These are phyloP conservation scores for Salix brachista DNA, from an alignment of 345 rosid species.

Conservation along the genomic window DNA sequence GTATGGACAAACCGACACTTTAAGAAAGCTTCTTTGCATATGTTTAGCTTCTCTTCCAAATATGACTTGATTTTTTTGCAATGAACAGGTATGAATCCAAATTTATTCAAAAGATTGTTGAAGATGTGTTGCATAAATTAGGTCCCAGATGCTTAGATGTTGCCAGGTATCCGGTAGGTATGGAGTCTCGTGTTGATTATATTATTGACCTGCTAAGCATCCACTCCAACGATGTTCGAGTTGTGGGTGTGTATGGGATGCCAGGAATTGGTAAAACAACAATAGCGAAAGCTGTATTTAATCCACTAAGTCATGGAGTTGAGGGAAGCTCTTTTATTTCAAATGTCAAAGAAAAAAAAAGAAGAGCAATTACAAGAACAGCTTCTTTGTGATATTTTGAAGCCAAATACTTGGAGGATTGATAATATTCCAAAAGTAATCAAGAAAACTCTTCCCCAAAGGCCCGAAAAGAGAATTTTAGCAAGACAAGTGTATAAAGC, in stretches of 20 bases:
- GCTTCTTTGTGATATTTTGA: not conserved
- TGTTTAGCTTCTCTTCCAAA: too few relatives aligned
- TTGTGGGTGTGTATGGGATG: slow-evolving; percentile 3
- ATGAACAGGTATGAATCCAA: not conserved
- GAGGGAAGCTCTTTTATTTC: not conserved
- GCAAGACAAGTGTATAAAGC: not conserved
- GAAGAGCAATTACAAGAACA: not conserved
- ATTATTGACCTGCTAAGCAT: not conserved
- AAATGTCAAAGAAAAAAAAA: not conserved
- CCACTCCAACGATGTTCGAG: not conserved
- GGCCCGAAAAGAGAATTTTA: not conserved
- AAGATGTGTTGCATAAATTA: not conserved
- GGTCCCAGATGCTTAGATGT: not conserved
- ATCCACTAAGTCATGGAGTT: not conserved
- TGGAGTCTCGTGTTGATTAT: not conserved
- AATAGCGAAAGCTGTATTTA: not conserved
- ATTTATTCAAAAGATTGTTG: not conserved
- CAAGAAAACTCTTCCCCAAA: not conserved
- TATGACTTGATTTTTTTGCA: too few relatives aligned
- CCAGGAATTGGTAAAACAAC: slow-evolving; percentile 6
- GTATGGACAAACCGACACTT: too few relatives aligned
- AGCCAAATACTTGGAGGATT: not conserved
- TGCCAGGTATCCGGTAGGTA: not conserved
- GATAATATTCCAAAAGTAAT: not conserved
- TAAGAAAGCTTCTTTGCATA: too few relatives aligned